Evolutionary conservation across 2,329 filamentous ascomycete genomes (phyloP), one percentile per base, ranked within the genome.

Genomic region (Blumeriella jaapii): DNA sequence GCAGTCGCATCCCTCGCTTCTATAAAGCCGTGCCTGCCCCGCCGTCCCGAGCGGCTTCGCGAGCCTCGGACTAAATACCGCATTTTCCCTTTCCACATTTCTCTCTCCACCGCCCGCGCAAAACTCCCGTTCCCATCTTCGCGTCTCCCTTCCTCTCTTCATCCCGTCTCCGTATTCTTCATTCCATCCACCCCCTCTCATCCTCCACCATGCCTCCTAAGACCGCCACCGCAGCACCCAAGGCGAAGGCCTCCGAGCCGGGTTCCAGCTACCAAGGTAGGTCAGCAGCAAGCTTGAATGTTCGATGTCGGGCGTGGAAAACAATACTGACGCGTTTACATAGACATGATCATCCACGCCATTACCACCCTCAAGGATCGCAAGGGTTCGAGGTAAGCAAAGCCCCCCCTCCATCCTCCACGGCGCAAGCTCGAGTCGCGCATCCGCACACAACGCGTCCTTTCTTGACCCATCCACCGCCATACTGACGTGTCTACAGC

Each of bases 181-280:
- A 35, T 31, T 42, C 38, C 39, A 41, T 34, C 29, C 27, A 44
- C 37, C 38, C 40, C 12, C 22, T 34, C 29, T 39, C 34, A 32
- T 38, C 29, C 28, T 53, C 22, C 54, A 65, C 52, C 54, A 80
- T 80, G 76, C 65, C 74, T 68, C 70, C 74, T 52, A 80, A 79
- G 67, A 76, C 77, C 51, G 64, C n/a, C n/a, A n/a, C n/a, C n/a
- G n/a, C n/a, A n/a, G n/a, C 69, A 49, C 50, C 64, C 53, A 77
- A 77, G 67, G 74, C 75, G 64, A 61, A 67, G 47, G 59, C 64
- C 49, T 58, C 62, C 46, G 60, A 65, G 45, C 75, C 80, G 64
- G 67, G 25, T 12, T 13, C 68, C 51, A 71, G 41, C 51, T 82
- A 81, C 64, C 72, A 72, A 64, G 75, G 78, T 79, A 61, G 57